A percentile compares a stretch with the other conserved stretches of the same genome.
Conservation (phyloP, 2,329 filamentous ascomycete genomes). For the Colletotrichum cordylinicola region DNA sequence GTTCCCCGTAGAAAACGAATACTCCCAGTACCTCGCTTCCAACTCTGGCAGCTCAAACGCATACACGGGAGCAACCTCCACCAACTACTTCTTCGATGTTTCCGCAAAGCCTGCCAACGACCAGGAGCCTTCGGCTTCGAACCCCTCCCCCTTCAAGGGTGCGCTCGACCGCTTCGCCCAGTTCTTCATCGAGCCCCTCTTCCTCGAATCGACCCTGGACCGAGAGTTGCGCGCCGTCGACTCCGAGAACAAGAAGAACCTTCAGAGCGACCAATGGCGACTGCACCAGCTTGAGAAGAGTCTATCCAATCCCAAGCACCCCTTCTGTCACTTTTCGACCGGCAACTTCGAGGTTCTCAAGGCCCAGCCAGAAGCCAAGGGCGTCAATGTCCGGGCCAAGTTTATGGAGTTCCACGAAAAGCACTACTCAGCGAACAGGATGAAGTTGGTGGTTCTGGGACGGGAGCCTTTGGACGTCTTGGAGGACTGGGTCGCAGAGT, state of each 20-base stretch:
- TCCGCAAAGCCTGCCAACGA: slow-evolving; percentile 76
- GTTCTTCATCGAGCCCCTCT: slow-evolving; percentile 90
- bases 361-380: slow-evolving; percentile 77
- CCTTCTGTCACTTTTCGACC: slow-evolving; percentile 90
- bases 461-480: slow-evolving; percentile 82
- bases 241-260: slow-evolving; percentile 97
- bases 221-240: slow-evolving; percentile 89
- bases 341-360: slow-evolving; percentile 88
- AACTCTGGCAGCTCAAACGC: slow-evolving; percentile 95
- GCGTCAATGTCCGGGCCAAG: slow-evolving; percentile 85
- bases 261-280: slow-evolving; percentile 89
- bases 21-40: slow-evolving; percentile 88
- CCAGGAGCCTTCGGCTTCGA: slow-evolving; percentile 58
- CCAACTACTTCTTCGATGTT: slow-evolving; percentile 98
- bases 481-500: slow-evolving; percentile 81
- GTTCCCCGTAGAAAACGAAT: slow-evolving; percentile 95
- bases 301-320: slow-evolving; percentile 85
- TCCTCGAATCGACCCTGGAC: slow-evolving; percentile 83
- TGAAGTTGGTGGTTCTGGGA: slow-evolving; percentile 90
- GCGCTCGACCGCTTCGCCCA: slow-evolving; percentile 91
- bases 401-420: slow-evolving; percentile 92
- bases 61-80: slow-evolving; percentile 91
- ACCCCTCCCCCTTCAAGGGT: slow-evolving; percentile 72
- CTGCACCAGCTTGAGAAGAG: slow-evolving; percentile 88
- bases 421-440: slow-evolving; percentile 91